phyloP scores from a whole-genome alignment of 2,329 filamentous ascomycete genomes.

The Hymenoscyphus linearis region DNA sequence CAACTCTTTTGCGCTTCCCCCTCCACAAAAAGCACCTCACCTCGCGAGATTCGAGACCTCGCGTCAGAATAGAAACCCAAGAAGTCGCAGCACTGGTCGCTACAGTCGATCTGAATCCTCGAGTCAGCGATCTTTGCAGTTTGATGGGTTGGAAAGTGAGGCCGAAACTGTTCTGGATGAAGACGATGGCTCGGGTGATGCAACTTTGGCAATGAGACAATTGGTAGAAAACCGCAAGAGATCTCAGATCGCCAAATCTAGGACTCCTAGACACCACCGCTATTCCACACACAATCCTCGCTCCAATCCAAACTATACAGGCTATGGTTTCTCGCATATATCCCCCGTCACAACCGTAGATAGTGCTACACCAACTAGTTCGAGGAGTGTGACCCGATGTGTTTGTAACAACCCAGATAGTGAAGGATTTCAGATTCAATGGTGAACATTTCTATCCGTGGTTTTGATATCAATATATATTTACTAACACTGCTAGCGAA shows the following conservation, averaged over 20 bases:
- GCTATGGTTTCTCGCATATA: constrained; percentile 33
- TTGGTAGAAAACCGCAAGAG: constrained; percentile 35
- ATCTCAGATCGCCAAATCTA: constrained; percentile 18
- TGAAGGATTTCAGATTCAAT: constrained; percentile 56
- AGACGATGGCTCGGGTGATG: constrained; percentile 45
- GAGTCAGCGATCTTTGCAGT: constrained; percentile 23
- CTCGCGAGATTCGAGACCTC: constrained; percentile 24
- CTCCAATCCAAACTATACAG: constrained; percentile 18
- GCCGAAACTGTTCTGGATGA: constrained; percentile 53
- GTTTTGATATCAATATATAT: background rate
- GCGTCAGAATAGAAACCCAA: constrained; percentile 10
- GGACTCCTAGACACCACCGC: constrained; percentile 22
- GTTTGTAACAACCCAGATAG: constrained; percentile 44
- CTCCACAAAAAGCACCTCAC: constrained; percentile 23
- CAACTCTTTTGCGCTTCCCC: constrained; percentile 43
- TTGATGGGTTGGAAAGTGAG: constrained; percentile 45
- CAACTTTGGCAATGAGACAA: constrained; percentile 55
- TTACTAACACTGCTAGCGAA: constrained; percentile 41
- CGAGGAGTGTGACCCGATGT: constrained; percentile 44
- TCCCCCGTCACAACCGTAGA: constrained; percentile 47
- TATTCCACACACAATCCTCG: constrained; percentile 20
- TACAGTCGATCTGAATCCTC: constrained; percentile 30
- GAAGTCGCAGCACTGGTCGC: constrained; percentile 24
- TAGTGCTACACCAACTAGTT: constrained; percentile 40
- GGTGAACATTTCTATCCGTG: constrained; percentile 40